These are phyloP conservation scores for Paramecium pentaurelia DNA, from an alignment of 73 alveolate species.

Conservation along the genomic window DNA sequence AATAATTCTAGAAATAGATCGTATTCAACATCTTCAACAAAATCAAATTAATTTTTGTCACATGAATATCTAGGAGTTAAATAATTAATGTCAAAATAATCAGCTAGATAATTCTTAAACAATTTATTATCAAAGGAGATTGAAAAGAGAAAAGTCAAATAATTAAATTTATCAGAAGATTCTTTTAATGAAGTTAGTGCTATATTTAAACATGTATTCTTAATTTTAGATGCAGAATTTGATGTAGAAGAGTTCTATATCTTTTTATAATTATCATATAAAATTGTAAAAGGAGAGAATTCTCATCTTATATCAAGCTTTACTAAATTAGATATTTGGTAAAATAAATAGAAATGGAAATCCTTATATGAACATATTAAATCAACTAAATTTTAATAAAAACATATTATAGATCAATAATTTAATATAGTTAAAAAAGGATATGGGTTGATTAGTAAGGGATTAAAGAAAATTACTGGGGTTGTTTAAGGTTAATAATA, in stretches of 20 bases:
- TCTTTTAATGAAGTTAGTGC: neutral
- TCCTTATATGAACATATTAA: neutral
- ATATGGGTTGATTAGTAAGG: constrained; percentile 29
- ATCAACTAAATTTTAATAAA: neutral
- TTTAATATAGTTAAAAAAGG: constrained; percentile 40
- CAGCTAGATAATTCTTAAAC: neutral
- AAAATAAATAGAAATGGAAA: constrained; percentile 10
- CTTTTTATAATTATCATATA: neutral
- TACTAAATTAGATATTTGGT: neutral
- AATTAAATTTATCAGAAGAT: neutral
- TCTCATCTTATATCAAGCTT: neutral
- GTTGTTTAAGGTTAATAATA: neutral
- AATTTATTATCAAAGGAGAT: neutral
- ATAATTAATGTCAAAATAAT: neutral
- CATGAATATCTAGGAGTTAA: neutral
- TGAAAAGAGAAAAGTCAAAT: neutral
- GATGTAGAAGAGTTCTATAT: constrained; percentile 19
- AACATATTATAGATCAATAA: neutral
- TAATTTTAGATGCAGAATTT: constrained; percentile 3
- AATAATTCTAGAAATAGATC: constrained; percentile 13
- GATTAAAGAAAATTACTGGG: constrained; percentile 24
- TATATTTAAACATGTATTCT: neutral
- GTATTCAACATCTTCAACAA: constrained; percentile 8
- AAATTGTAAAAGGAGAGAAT: neutral
- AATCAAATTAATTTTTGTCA: neutral